Percentiles rank a stretch among this genome's conserved stretches.
phyloP scores from a whole-genome alignment of 108 stramenopile species.

The Stephanodiscus triporus region DNA sequence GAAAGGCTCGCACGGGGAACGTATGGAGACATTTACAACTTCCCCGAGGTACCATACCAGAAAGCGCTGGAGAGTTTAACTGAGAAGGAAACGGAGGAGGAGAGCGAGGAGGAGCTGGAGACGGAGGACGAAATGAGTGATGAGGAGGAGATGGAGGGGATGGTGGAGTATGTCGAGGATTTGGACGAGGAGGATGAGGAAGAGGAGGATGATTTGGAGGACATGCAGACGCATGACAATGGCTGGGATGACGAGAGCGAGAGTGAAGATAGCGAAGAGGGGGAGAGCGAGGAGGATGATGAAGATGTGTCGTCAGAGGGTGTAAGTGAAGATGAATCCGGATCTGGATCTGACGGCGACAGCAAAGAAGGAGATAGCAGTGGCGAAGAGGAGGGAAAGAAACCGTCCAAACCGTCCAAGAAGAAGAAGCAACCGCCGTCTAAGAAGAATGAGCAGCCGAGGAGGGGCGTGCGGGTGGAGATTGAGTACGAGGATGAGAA shows the following conservation, averaged over 20 bases:
- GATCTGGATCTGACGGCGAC: conserved; percentile 34
- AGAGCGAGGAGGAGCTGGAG: conserved; percentile 50
- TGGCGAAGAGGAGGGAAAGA: conserved; percentile 24
- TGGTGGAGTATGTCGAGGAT: conserved; percentile 85
- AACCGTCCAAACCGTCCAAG: conserved; percentile 36
- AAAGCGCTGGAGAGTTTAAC: conserved; percentile 78
- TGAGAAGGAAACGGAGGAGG: conserved; percentile 73
- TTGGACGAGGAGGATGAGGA: conserved; percentile 81
- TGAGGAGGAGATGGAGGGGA: conserved; percentile 54
- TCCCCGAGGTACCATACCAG: conserved; percentile 87
- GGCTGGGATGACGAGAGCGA: conserved; percentile 61
- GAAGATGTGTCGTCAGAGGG: conserved; percentile 37
- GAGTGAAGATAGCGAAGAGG: conserved; percentile 24
- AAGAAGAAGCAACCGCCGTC: conserved; percentile 36
- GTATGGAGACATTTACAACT: conserved; percentile 98
- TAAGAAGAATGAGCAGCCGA: conserved; percentile 4
- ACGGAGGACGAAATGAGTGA: conserved; percentile 33
- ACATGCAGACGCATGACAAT: conserved; percentile 76
- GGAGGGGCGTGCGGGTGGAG: conserved; percentile 68
- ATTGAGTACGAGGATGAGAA: conserved; percentile 90
- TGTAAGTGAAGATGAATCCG: conserved; percentile 22
- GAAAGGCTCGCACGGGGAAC: conserved; percentile 93
- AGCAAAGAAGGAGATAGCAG: conserved; percentile 15
- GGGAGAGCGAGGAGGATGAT: conserved; percentile 37
- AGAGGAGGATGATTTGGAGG: conserved; percentile 77